Conservation (phyloP, 2,329 filamentous ascomycete genomes). For the Botryosphaeria agaves region DNA sequence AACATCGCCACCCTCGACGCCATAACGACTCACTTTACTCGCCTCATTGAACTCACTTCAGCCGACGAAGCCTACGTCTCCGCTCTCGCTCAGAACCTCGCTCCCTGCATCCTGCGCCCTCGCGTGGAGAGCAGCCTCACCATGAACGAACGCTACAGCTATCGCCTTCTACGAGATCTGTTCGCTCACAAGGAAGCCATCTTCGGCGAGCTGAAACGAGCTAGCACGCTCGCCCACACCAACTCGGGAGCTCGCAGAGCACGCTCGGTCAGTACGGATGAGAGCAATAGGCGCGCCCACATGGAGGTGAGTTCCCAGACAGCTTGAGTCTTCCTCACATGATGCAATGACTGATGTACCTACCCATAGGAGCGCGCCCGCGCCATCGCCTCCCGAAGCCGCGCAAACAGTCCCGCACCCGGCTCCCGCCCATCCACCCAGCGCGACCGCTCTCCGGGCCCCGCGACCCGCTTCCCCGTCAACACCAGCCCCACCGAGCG, state of each 20-base stretch:
- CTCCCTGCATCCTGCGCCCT: constrained; percentile 76
- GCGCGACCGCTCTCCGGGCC: constrained; percentile 51
- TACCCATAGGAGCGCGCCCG: constrained; percentile 82
- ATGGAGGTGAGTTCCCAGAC: too few relatives aligned
- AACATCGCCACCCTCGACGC: constrained; percentile 99
- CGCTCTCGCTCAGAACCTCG: constrained; percentile 55
- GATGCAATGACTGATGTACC: too few relatives aligned
- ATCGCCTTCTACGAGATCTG: constrained; percentile 78
- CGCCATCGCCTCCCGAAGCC: constrained; percentile 54
- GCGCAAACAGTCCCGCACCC: constrained; percentile 50
- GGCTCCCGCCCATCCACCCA: constrained; percentile 15
- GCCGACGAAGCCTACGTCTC: constrained; percentile 77
- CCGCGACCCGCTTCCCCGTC: constrained; percentile 65
- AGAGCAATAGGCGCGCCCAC: constrained; percentile 82
- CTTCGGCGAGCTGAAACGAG: constrained; percentile 89
- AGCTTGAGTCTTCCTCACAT: too few relatives aligned
- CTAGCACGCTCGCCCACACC: constrained; percentile 52
- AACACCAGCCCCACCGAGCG: constrained; percentile 37
- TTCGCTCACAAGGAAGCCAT: constrained; percentile 90
- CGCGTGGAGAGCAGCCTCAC: constrained; percentile 77
- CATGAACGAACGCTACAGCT: constrained; percentile 87
- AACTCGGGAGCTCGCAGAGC: constrained; percentile 43
- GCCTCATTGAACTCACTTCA: constrained; percentile 88
- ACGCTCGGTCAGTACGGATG: constrained; percentile 83
- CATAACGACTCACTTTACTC: constrained; percentile 94